Conservation (phyloP, 2,329 filamentous ascomycete species). For the Coniochaeta sp. region DNA sequence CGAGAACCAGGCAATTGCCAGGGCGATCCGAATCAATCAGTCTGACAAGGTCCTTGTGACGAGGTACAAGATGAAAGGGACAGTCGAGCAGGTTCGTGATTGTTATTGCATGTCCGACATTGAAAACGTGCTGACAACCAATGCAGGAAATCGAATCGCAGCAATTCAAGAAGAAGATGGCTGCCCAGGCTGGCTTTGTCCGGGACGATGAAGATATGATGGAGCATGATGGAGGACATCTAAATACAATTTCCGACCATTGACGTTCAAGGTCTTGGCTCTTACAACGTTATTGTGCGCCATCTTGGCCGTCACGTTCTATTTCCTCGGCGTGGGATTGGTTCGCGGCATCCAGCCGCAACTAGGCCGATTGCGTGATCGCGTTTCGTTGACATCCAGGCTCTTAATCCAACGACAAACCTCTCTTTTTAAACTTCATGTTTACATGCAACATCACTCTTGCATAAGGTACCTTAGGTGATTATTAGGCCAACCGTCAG, state of each 20-base stretch:
- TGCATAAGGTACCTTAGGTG: no score
- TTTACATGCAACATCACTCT: no score
- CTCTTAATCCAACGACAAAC: not conserved
- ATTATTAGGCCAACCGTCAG: not conserved
- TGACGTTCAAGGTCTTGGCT: no score
- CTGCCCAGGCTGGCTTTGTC: not conserved
- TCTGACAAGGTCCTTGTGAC: slow-evolving; percentile 24
- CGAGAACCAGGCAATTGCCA: slow-evolving; percentile 43
- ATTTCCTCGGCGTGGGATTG: not conserved
- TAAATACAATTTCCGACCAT: no score
- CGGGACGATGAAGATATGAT: not conserved
- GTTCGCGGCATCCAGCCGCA: not conserved
- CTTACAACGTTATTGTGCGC: no score
- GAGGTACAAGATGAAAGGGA: not conserved
- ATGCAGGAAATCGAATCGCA: not conserved
- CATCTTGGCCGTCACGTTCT: not conserved
- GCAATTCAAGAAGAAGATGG: not conserved
- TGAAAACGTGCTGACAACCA: not conserved
- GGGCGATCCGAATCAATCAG: slow-evolving; percentile 41
- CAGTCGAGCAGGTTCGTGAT: not conserved
- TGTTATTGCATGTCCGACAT: not conserved
- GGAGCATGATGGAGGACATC: not conserved
- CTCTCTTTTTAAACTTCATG: no score
- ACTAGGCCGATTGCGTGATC: slow-evolving; percentile 1
- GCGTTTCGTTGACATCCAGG: not conserved